Evolutionary conservation across 208 protist genomes (phyloP).

Genomic region (Acanthamoeba divionensis): DNA sequence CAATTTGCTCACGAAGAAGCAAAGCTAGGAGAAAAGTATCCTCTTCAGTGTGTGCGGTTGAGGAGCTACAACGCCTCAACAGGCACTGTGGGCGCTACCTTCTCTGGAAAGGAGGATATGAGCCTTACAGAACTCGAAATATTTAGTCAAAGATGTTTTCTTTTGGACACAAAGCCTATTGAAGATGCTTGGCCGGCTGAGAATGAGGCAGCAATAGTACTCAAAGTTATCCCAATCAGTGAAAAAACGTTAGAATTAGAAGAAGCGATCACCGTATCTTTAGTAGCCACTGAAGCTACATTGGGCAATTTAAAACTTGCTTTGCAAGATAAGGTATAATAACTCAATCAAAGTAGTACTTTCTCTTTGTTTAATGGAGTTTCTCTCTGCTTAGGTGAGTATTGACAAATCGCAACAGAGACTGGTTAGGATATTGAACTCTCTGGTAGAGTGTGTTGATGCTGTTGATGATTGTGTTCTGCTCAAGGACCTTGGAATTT

Average conservation of each 20-base stretch:
- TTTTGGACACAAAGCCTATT: slow-evolving; percentile 17
- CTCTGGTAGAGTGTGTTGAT: no score
- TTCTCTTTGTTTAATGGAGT: no score
- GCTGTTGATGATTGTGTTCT: background rate
- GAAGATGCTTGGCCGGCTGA: background rate
- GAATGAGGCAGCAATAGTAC: background rate
- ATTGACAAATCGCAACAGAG: no score
- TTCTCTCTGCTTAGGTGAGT: no score
- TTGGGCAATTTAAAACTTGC: background rate
- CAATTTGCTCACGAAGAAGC: background rate
- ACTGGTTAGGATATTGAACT: no score
- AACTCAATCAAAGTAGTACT: no score
- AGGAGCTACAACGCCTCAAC: slow-evolving; percentile 30
- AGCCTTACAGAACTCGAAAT: background rate
- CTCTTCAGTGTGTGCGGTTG: slow-evolving; percentile 4
- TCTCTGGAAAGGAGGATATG: slow-evolving; percentile 28
- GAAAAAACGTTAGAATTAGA: background rate
- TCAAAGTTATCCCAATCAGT: background rate
- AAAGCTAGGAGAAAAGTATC: background rate
- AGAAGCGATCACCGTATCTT: background rate
- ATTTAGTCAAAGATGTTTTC: background rate
- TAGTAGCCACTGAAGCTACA: background rate
- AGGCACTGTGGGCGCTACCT: background rate
- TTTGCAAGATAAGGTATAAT: background rate
- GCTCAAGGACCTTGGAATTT: background rate